Conservation (phyloP, 1,139 yeast genomes). For the Saccharomyces pastorianus region DNA sequence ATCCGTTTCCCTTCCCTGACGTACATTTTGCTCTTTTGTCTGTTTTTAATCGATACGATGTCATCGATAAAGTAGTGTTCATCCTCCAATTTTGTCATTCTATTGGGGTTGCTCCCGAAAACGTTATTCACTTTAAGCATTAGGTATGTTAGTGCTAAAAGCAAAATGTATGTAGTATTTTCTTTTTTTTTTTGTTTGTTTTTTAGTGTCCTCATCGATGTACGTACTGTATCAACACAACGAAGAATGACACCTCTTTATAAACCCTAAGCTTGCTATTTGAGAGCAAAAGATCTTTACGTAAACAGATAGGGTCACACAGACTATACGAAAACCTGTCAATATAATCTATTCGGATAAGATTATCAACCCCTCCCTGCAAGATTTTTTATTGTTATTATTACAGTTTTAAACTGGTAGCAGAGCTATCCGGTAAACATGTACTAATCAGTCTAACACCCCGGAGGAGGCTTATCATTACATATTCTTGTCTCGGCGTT, state of each 20-base stretch:
- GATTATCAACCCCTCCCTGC: background rate
- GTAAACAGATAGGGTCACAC: background rate
- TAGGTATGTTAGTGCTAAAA: background rate
- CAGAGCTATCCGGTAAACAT: background rate
- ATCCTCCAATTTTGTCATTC: background rate
- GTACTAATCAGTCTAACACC: background rate
- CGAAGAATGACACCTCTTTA: background rate
- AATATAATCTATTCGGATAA: background rate
- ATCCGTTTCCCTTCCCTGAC: background rate
- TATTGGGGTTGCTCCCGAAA: background rate
- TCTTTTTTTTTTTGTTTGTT: background rate
- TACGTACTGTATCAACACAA: background rate
- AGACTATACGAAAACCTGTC: background rate
- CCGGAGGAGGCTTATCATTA: background rate
- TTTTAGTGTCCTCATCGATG: background rate
- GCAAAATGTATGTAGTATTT: background rate
- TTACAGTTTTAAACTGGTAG: background rate
- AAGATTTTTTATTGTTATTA: background rate
- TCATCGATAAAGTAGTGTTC: background rate
- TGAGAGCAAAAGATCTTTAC: background rate
- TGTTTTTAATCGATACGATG: background rate
- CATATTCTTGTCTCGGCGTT: background rate
- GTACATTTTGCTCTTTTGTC: background rate
- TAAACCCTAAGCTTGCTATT: background rate
- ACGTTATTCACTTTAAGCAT: background rate